Base-by-base conservation (phyloP, 331 rosid genomes). In the Stylosanthes scabra region DNA sequence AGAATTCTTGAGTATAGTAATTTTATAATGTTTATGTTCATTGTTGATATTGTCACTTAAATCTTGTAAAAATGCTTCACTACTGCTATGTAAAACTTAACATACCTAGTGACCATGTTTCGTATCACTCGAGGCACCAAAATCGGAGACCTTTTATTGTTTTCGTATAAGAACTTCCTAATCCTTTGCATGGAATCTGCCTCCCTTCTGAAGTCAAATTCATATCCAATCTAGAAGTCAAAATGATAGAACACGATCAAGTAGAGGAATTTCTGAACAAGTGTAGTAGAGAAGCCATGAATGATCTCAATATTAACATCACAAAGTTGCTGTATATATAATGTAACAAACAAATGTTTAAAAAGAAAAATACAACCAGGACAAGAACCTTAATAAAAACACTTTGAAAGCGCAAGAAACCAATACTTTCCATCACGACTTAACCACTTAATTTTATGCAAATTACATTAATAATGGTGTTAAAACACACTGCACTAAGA, bases 131-230 rank as follows among this genome's bases (percentile, higher is more conserved):
- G 83, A 51, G 97, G 99, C 65, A 95, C 97, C 91, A 80, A 67
- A 72, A 95, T 96, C 44, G 96, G 96, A 74, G 75, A 5, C 85
- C 61, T 91, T 78, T 79, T 95, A 86, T 91, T 90, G 68, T 78
- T 88, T 79, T 82, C 79, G 67, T 80, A 82, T 74, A 91, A 78
- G 83, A 91, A 91, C 45, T 7, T 79, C 66, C 88, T 87, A 74
- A 95, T 89, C 76, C 66, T 88, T 77, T 83, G 83, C 93, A 91
- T 95, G 12, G 97, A 96, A 63, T 63, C 42, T 28, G 97, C 96
- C 87, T 95, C 99, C 86, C 97, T 90, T 75, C 28, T 5, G 85
- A 95, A 95, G 89, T 92, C 97, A 80, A 95, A 95, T 83, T 95
- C 97, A 42, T 88, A 95, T 49, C 92, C 99, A 75, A 95, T 92